phyloP scores from a whole-genome alignment of 345 rosid species.

The Zanthoxylum bungeanum region DNA sequence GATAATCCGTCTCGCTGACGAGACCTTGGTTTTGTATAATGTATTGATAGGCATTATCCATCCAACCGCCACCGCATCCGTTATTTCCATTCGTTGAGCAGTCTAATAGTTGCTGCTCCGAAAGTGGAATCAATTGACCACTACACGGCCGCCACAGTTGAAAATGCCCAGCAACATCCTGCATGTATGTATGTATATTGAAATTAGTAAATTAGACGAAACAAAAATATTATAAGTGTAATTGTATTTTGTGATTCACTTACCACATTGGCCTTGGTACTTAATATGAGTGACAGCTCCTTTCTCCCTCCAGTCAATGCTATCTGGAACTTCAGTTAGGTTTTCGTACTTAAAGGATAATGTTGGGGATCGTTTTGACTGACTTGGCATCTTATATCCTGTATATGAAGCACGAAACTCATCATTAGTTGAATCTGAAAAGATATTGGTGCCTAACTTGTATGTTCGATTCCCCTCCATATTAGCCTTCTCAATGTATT shows the following conservation, averaged over 20 bases:
- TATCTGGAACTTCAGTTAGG: neutral
- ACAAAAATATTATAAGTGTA: no score
- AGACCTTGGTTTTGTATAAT: neutral
- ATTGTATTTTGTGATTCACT: neutral
- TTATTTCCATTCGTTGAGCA: slow-evolving; percentile 29
- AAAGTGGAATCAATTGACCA: slow-evolving; percentile 30
- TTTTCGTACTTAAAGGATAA: neutral
- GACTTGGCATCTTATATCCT: neutral
- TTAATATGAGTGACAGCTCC: slow-evolving; percentile 45
- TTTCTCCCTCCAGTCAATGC: slow-evolving; percentile 36
- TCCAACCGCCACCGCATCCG: slow-evolving; percentile 38
- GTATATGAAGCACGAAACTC: slow-evolving; percentile 25
- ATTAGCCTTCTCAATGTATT: slow-evolving; percentile 28
- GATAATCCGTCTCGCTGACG: neutral
- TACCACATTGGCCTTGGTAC: slow-evolving; percentile 44
- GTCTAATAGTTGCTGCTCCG: slow-evolving; percentile 59
- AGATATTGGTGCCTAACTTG: slow-evolving; percentile 48
- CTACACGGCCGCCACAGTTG: slow-evolving; percentile 38
- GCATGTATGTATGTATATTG: neutral
- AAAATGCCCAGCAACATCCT: slow-evolving; percentile 58
- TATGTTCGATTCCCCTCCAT: slow-evolving; percentile 28
- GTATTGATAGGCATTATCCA: slow-evolving; percentile 32
- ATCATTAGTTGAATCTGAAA: slow-evolving; percentile 44
- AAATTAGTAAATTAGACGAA: neutral
- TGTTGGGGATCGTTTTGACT: neutral